Evolutionary conservation across 805 yeast species (phyloP).

Genomic region (Diddensiella transvaalensis): DNA sequence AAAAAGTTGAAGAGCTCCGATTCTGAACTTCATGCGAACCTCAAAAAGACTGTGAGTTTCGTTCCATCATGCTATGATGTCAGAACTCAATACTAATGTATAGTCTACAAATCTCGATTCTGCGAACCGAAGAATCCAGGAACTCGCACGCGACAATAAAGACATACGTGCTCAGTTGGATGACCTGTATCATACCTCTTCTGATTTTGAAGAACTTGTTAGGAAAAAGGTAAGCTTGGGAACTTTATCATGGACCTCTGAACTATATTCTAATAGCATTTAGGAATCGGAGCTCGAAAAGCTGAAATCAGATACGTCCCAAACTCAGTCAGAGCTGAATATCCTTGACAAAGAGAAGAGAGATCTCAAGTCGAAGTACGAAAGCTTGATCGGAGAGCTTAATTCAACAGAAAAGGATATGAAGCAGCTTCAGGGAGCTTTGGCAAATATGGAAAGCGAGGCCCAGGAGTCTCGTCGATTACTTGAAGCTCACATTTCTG

Average conservation of each 20-base stretch:
- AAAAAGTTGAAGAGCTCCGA: constrained; percentile 29
- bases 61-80: not conserved
- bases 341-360: constrained; percentile 16
- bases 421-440: constrained; percentile 12
- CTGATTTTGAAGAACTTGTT: constrained; percentile 36
- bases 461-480: constrained; percentile 41
- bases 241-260: not conserved
- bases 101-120: constrained; percentile 23
- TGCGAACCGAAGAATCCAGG: constrained; percentile 38
- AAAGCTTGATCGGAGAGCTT: constrained; percentile 22
- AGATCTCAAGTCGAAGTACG: constrained; percentile 12
- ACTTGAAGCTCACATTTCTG: constrained; percentile 35
- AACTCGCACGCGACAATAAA: constrained; percentile 43
- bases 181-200: constrained; percentile 36
- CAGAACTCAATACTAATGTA: not conserved
- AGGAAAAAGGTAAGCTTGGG: constrained; percentile 24
- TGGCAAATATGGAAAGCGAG: constrained; percentile 40
- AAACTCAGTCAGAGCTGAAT: constrained; percentile 9
- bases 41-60: constrained; percentile 15
- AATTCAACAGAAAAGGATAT: constrained; percentile 29
- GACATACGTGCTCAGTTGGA: constrained; percentile 41
- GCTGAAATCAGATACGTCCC: constrained; percentile 15
- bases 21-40: constrained; percentile 24
- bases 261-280: not conserved
- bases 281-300: constrained; percentile 26